These are phyloP conservation scores for Lactarius pseudohatsudake DNA, from an alignment of 768 basidiomycete genomes.

Conservation along the genomic window DNA sequence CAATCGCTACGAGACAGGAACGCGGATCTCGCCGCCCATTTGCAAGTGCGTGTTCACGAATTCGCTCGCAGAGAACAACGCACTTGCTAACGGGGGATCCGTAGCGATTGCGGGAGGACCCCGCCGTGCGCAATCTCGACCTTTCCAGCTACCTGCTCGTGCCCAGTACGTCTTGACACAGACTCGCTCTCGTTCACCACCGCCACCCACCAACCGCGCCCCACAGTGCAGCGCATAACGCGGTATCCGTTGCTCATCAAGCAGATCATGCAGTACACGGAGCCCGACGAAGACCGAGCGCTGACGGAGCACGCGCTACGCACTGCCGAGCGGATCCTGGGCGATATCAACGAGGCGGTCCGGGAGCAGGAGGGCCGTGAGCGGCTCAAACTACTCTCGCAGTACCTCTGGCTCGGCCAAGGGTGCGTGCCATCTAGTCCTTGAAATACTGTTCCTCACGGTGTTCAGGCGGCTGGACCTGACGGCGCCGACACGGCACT, in stretches of 20 bases:
- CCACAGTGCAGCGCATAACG: slow-evolving; percentile 89
- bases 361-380: slow-evolving; percentile 80
- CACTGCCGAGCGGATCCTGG: slow-evolving; percentile 70
- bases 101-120: slow-evolving; percentile 75
- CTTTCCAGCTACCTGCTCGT: slow-evolving; percentile 87
- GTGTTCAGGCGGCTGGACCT: slow-evolving; percentile 72
- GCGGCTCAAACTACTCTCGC: slow-evolving; percentile 70
- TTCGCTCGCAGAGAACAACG: background rate
- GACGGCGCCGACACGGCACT: slow-evolving; percentile 83
- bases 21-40: slow-evolving; percentile 58
- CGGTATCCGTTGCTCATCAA: slow-evolving; percentile 89
- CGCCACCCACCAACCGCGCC: too few species aligned
- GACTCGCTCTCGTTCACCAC: background rate
- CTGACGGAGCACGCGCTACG: slow-evolving; percentile 55
- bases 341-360: slow-evolving; percentile 85
- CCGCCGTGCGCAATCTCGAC: slow-evolving; percentile 77
- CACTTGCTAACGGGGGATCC: slow-evolving; percentile 12
- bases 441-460: background rate
- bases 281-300: slow-evolving; percentile 58
- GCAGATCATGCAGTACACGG: slow-evolving; percentile 83
- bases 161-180: slow-evolving; percentile 64
- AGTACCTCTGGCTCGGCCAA: slow-evolving; percentile 84
- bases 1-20: slow-evolving; percentile 71
- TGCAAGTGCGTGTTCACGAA: slow-evolving; percentile 51
- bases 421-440: slow-evolving; percentile 47